Conservation (phyloP, 192 early-diverging fungal species). For the Umbelopsis vinacea region DNA sequence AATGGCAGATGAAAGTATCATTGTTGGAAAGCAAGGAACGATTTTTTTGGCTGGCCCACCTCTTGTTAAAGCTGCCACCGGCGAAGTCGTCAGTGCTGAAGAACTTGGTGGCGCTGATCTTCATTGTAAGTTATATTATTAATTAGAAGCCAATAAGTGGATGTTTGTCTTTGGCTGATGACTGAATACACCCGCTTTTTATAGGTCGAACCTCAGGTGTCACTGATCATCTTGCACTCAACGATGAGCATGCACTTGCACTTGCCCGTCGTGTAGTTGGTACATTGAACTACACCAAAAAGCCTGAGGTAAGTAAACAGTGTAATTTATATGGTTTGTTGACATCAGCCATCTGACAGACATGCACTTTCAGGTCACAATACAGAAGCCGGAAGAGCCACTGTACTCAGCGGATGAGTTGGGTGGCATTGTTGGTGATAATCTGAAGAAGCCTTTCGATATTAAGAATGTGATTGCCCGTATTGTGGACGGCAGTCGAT, state of each 20-base stretch:
- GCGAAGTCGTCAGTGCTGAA: conserved; percentile 91
- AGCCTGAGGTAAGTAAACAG: conserved; percentile 47
- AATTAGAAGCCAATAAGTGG: neutral
- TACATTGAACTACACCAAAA: conserved; percentile 84
- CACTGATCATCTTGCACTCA: conserved; percentile 89
- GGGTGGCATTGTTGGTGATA: conserved; percentile 94
- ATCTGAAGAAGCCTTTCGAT: conserved; percentile 87
- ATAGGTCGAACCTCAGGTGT: conserved; percentile 84
- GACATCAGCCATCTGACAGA: neutral
- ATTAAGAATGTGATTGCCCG: conserved; percentile 92
- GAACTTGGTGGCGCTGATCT: conserved; percentile 95
- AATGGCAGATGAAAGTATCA: conserved; percentile 98
- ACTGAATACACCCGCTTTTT: neutral
- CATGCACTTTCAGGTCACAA: conserved; percentile 37
- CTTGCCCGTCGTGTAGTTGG: conserved; percentile 84
- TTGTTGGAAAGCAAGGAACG: conserved; percentile 93
- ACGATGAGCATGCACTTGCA: conserved; percentile 87
- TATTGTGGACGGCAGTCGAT: conserved; percentile 90
- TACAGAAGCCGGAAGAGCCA: conserved; percentile 70
- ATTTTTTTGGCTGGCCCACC: conserved; percentile 97
- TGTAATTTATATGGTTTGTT: neutral
- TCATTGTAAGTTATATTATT: conserved; percentile 70
- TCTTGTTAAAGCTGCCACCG: conserved; percentile 94
- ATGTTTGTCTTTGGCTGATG: neutral
- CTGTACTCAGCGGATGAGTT: conserved; percentile 82